Evolutionary conservation across 2,329 filamentous ascomycete genomes (phyloP).

Genomic region (Ilyonectria robusta): DNA sequence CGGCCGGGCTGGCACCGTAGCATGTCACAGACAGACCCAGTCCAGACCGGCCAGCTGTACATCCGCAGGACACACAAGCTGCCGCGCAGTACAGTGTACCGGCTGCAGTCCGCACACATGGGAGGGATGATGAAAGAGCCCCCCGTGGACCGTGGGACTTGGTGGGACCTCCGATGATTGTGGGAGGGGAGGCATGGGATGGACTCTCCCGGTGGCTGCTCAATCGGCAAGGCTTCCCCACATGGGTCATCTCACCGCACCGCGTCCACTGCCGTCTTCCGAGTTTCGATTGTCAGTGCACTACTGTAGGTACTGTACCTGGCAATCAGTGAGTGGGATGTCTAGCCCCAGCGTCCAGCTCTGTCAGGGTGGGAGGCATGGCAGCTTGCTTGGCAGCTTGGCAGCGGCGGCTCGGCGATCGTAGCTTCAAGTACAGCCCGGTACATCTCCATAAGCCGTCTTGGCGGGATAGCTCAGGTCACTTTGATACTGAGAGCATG

Average conservation of each 20-base stretch:
- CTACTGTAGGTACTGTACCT: constrained; percentile 9
- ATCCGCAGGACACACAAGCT: constrained; percentile 4
- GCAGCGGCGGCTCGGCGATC: neutral
- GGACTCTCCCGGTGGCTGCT: constrained; percentile 11
- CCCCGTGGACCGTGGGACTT: constrained; percentile 13
- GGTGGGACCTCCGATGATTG: constrained; percentile 1
- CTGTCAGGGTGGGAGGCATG: neutral
- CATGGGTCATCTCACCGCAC: constrained; percentile 48
- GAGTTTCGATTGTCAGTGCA: constrained; percentile 32
- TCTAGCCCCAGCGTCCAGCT: neutral
- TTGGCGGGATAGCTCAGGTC: neutral
- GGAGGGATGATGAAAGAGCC: neutral
- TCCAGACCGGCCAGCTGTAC: constrained; percentile 5
- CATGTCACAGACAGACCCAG: constrained; percentile 7
- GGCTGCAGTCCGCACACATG: constrained; percentile 10
- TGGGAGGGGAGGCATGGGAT: constrained; percentile 7
- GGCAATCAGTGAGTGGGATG: neutral
- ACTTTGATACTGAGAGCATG: neutral
- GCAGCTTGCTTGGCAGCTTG: neutral
- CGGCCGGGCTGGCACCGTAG: constrained; percentile 17
- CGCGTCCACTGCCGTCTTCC: constrained; percentile 48
- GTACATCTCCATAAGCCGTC: neutral
- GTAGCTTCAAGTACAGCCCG: neutral
- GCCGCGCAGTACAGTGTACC: constrained; percentile 15
- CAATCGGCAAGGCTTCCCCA: constrained; percentile 42